These are phyloP conservation scores for Euphorbia pulcherrima DNA, from an alignment of 345 rosid species.

Conservation along the genomic window DNA sequence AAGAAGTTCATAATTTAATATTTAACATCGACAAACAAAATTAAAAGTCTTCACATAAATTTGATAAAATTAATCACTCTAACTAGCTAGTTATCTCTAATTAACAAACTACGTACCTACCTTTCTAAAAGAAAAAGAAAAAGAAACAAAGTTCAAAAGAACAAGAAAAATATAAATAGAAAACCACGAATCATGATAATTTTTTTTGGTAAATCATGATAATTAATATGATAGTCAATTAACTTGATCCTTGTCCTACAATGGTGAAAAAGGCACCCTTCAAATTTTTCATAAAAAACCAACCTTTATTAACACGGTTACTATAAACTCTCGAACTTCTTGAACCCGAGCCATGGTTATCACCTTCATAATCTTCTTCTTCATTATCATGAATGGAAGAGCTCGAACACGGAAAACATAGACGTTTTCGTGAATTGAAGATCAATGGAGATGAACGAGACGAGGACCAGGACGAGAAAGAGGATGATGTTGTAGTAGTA, in stretches of 20 bases:
- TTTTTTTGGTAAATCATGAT: no score
- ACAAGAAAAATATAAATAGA: background rate
- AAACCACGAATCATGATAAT: no score
- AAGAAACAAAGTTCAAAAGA: background rate
- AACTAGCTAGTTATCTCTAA: no score
- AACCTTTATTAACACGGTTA: conserved; percentile 18
- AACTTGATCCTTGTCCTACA: conserved; percentile 29
- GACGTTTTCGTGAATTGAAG: conserved; percentile 6
- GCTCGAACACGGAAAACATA: conserved; percentile 28
- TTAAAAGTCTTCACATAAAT: background rate
- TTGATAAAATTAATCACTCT: background rate
- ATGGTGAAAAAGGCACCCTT: conserved; percentile 43
- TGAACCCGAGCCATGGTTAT: conserved; percentile 6
- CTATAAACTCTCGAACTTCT: conserved; percentile 38
- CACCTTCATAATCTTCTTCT: conserved; percentile 3
- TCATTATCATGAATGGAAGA: conserved; percentile 14
- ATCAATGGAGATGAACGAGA: conserved; percentile 16
- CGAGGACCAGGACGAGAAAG: conserved; percentile 15
- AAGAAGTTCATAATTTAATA: background rate
- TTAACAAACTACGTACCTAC: background rate
- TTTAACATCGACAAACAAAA: background rate
- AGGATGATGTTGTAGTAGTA: conserved; percentile 37
- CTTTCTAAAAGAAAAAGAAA: background rate
- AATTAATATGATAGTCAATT: no score
- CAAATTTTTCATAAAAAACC: conserved; percentile 41